A percentile compares a stretch with the other conserved stretches of the same genome.
phyloP scores from a whole-genome alignment of 2,329 filamentous ascomycete species.

The Xylaria sp. region DNA sequence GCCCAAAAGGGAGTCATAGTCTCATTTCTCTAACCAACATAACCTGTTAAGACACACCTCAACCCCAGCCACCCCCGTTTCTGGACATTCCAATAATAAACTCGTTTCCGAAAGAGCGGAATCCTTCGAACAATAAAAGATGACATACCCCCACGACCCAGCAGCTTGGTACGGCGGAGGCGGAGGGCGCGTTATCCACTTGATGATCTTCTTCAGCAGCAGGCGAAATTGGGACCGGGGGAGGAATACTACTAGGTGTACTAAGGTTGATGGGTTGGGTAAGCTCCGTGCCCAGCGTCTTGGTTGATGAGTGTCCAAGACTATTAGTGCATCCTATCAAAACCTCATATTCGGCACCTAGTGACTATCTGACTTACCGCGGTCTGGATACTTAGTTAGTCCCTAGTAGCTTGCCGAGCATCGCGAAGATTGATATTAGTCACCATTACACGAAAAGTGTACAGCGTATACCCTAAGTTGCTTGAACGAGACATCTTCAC shows the following conservation, averaged over 20 bases:
- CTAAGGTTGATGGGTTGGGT: background rate
- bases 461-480: background rate
- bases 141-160: slow-evolving; percentile 23
- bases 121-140: background rate
- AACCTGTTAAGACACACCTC: background rate
- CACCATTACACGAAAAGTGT: background rate
- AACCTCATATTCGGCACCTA: no score
- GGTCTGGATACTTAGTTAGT: background rate
- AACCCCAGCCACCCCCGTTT: background rate
- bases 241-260: background rate
- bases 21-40: background rate
- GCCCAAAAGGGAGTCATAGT: background rate
- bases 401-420: background rate
- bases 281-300: background rate
- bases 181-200: slow-evolving; percentile 11
- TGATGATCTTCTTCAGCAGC: background rate
- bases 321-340: background rate
- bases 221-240: background rate
- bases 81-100: slow-evolving; percentile 18
- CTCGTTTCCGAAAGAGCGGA: background rate
- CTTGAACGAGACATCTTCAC: background rate
- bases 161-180: slow-evolving; percentile 23
- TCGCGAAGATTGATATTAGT: background rate
- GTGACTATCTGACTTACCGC: background rate
- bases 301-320: no score